Percentiles rank a stretch among this genome's conserved stretches.
Conservation (phyloP, 1,284 basidiomycete genomes). For the Cutaneotrichosporon sp. region DNA sequence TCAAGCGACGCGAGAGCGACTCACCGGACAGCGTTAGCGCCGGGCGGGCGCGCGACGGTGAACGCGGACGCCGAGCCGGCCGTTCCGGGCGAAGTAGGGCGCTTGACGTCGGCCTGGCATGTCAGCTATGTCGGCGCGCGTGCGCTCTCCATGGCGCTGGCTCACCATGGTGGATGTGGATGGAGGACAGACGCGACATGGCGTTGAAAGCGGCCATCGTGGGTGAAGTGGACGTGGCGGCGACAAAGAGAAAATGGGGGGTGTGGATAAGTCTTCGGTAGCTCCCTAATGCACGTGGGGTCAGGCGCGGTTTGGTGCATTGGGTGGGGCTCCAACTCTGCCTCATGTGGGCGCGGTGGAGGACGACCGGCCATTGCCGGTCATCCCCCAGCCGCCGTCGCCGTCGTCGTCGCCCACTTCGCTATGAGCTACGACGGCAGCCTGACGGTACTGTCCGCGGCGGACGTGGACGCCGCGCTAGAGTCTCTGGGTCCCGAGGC, state of each 20-base stretch:
- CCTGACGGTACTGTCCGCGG: conserved; percentile 27
- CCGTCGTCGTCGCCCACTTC: too few relatives aligned
- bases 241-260: background rate
- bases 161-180: background rate
- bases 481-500: conserved; percentile 19
- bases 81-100: conserved; percentile 38
- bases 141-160: background rate
- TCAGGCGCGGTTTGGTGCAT: too few relatives aligned
- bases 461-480: conserved; percentile 33
- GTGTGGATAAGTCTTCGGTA: background rate
- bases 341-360: too few relatives aligned
- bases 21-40: conserved; percentile 47
- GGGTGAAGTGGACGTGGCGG: background rate
- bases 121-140: background rate
- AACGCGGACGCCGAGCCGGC: conserved; percentile 33
- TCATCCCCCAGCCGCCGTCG: too few relatives aligned
- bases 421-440: background rate
- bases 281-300: too few relatives aligned
- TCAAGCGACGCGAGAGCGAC: background rate
- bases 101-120: conserved; percentile 39
- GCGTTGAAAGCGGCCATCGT: too few relatives aligned
- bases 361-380: too few relatives aligned
- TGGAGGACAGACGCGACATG: background rate
- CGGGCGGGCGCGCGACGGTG: conserved; percentile 41
- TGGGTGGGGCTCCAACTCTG: too few relatives aligned